Base-by-base conservation (phyloP, 2,329 filamentous ascomycete species). In the Colletotrichum sp. region DNA sequence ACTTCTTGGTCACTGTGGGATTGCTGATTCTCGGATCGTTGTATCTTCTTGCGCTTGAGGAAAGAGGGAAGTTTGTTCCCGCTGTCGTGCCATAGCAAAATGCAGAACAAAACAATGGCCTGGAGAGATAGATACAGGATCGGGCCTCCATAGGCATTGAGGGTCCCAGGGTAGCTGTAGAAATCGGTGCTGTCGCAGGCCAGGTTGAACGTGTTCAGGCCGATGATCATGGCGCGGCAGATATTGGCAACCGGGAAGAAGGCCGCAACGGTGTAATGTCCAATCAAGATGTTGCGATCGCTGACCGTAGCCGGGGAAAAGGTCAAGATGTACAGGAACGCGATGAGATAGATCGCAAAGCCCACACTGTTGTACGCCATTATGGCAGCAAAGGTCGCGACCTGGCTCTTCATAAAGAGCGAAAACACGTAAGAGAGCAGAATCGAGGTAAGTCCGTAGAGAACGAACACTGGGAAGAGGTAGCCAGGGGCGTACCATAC, bases 71-170 rank as follows among this genome's bases (percentile, higher is more conserved):
- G 7, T 28, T 70, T 75, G 1, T 93, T 92, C 3, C 95, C 95
- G 69, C 93, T 93, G 81, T 98, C 96, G 81, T 94, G 90, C 92
- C 93, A 96, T 15, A 98, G 88, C 0, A 98, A 88, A 13, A 95
- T 84, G 0, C 89, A 86, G 78, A 98, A 95, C 1, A 97, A 87
- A 10, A 95, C 75, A 22, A 95, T 82, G 0, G 92, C 91, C 81
- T 98, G 96, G 0, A 96, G 62, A 62, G 95, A 89, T 2, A 98
- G 90, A 82, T 98, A 98, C 0, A 97, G 84, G 34, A 98, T 96
- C 0, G 95, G 95, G 0, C 95, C 95, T 26, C 96, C 96, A 80
- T 96, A 98, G 26, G 93, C 90, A 1, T 89, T 88, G 32, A 98
- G 91, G 5, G 89, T 91, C 4, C 92, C 94, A 0, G 96, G 95